Evolutionary conservation across 257 asterid genomes (phyloP).

Genomic region (Salvia rosmarinus): DNA sequence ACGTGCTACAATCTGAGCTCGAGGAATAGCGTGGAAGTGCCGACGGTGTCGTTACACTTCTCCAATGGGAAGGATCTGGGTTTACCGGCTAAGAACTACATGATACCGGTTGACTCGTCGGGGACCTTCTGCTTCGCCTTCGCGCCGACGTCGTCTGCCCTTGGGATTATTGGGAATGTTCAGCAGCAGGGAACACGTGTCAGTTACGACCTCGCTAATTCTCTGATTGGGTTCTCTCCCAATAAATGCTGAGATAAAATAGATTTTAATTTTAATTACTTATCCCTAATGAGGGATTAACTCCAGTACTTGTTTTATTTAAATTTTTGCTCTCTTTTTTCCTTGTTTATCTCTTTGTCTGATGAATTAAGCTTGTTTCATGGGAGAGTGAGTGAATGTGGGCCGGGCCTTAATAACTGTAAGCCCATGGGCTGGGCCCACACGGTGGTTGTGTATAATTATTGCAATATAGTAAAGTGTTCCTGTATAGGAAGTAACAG

Average conservation of each 20-base stretch:
- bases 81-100: conserved; percentile 87
- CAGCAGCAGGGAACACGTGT: conserved; percentile 99
- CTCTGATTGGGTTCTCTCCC: conserved; percentile 72
- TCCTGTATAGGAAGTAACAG: conserved; percentile 37
- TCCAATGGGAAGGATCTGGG: conserved; percentile 68
- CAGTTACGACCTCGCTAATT: conserved; percentile 66
- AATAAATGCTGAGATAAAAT: conserved; percentile 63
- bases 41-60: conserved; percentile 90
- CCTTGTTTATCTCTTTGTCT: conserved; percentile 2
- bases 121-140: conserved; percentile 92
- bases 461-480: conserved; percentile 28
- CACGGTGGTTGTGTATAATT: conserved; percentile 40
- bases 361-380: conserved; percentile 25
- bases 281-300: conserved; percentile 15
- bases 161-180: conserved; percentile 85
- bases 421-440: conserved; percentile 52
- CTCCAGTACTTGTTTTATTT: conserved; percentile 28
- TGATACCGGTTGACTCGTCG: conserved; percentile 84
- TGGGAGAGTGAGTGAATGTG: conserved; percentile 41
- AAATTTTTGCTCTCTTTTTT: background rate
- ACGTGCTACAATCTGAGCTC: conserved; percentile 76
- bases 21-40: conserved; percentile 80
- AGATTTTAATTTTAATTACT: background rate
- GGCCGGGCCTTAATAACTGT: conserved; percentile 48
- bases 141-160: conserved; percentile 81